phyloP scores from a whole-genome alignment of 176 grass and related monocot genomes.

The Hsuehochloa calcarea region DNA sequence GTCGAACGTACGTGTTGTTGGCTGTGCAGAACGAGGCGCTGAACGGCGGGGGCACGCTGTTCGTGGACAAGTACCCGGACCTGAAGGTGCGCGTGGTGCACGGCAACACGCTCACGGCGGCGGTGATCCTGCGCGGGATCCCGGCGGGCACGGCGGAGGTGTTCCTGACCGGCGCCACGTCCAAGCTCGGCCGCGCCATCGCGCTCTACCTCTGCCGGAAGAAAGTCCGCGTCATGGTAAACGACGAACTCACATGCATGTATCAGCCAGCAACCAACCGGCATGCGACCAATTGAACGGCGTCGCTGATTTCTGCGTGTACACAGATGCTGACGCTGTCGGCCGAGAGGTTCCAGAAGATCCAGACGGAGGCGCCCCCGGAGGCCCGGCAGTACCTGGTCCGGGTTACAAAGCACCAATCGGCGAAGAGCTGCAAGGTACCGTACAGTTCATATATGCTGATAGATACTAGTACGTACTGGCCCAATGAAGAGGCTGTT shows the following conservation, averaged over 20 bases:
- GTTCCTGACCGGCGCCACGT: constrained; percentile 65
- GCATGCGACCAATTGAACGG: no score
- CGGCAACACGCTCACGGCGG: constrained; percentile 32
- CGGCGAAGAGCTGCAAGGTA: constrained; percentile 21
- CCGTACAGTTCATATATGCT: no score
- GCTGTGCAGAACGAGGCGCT: constrained; percentile 57
- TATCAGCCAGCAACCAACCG: neutral
- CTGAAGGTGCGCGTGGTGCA: constrained; percentile 60
- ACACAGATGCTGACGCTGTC: constrained; percentile 46
- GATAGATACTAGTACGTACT: neutral
- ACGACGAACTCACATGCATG: neutral
- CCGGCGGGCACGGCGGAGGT: constrained; percentile 46
- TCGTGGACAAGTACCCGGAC: constrained; percentile 52
- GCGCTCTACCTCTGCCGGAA: constrained; percentile 57
- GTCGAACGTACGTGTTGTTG: neutral
- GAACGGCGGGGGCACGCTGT: constrained; percentile 64
- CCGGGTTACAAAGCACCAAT: constrained; percentile 48
- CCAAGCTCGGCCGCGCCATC: constrained; percentile 55
- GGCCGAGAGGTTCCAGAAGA: constrained; percentile 39
- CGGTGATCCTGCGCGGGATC: constrained; percentile 61
- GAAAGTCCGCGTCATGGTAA: constrained; percentile 55
- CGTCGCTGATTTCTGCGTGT: no score
- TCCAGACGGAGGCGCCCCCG: constrained; percentile 39
- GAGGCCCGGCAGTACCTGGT: constrained; percentile 40
- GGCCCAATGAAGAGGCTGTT: neutral